Base-by-base conservation (phyloP, 257 asterid species). In the Primulina eburnea region DNA sequence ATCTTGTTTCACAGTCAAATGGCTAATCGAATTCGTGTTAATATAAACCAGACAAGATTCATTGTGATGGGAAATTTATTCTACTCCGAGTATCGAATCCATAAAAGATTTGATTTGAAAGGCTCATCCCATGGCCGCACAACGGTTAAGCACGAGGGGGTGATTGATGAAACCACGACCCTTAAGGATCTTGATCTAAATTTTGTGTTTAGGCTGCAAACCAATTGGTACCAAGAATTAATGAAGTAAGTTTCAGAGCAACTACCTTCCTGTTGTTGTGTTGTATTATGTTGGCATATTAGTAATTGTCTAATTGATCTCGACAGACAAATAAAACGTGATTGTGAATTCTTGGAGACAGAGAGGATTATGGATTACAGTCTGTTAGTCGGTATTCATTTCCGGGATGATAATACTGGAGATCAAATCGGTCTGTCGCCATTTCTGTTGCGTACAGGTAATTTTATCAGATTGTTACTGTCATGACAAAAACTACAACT, bases 321-420 rank as follows among this genome's bases (percentile, higher is more conserved):
- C 53, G 2, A n/a, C 92, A 94, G 99, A 78, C 97, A 94, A 86
- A 85, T 94, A 5, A 88, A 90, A 2, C 88, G 91, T 0, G 99
- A 94, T 57, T 87, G 96, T 77, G 94, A 90, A 71, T 94, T 94
- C 76, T 68, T 94, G 78, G 97, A 90, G 82, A 82, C 89, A 1
- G 96, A 89, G 79, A 77, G 87, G 38, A 94, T 94, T 57, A 94
- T 94, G 99, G 97, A 94, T 77, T 94, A 94, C 64, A 94, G 99
- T 70, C 95, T 94, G 68, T 80, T 94, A 67, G 96, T 94, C 7
- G 99, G 99, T 73, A 84, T 94, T 76, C 97, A 94, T 78, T 94
- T 93, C 62, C 99, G 97, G 2, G 96, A 93, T 64, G 92, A 82
- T 60, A 83, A 82, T 70, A 82, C 89, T 0, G 95, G 96, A 9